Conservation (phyloP, 345 rosid species). For the Pistacia vera region DNA sequence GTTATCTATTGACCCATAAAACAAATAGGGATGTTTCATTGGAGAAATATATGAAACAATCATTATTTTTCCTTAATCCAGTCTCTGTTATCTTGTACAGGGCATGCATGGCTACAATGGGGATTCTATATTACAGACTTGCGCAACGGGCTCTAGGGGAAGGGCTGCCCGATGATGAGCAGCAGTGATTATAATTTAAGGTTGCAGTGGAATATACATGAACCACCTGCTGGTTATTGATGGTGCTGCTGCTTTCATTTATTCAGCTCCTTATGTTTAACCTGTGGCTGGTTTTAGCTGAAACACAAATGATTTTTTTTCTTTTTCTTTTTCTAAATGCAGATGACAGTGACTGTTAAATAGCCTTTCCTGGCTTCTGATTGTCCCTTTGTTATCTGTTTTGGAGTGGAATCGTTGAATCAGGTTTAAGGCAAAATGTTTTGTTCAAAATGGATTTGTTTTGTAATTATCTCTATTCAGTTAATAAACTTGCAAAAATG, state of each 20-base stretch:
- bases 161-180: slow-evolving; percentile 53
- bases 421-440: slow-evolving; percentile 7
- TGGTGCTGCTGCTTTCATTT: not conserved
- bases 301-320: not conserved
- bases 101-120: slow-evolving; percentile 99
- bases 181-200: slow-evolving; percentile 39
- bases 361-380: not conserved
- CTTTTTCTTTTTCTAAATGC: not conserved
- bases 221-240: not conserved
- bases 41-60: not conserved
- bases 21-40: not conserved
- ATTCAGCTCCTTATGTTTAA: not conserved
- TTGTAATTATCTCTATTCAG: slow-evolving; percentile 13
- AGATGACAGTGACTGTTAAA: slow-evolving; percentile 10
- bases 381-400: not conserved
- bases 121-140: slow-evolving; percentile 89
- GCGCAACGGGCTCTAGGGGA: slow-evolving; percentile 76
- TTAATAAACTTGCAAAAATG: not conserved
- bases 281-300: not conserved
- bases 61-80: not conserved
- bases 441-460: slow-evolving; percentile 1
- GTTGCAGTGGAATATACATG: not conserved
- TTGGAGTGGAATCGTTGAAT: slow-evolving; percentile 7
- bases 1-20: no score
- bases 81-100: slow-evolving; percentile 31